Conservation (phyloP, 169 alveolate genomes). For the Babesia divergens region DNA sequence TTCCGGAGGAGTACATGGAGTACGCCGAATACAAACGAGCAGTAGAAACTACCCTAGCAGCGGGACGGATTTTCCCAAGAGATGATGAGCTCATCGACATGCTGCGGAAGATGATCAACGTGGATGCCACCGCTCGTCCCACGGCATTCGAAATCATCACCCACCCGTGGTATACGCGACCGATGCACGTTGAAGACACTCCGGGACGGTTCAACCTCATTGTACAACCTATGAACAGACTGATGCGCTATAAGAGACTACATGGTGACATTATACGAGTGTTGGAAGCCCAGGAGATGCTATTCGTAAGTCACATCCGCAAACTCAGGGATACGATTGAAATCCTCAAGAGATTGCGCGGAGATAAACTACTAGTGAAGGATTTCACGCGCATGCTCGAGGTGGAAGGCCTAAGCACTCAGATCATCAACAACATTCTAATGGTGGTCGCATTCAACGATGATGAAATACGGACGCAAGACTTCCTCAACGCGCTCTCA, state of each 20-base stretch:
- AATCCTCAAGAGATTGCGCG: slow-evolving; percentile 9
- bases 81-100: slow-evolving; percentile 44
- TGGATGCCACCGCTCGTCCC: slow-evolving; percentile 43
- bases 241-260: slow-evolving; percentile 5
- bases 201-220: slow-evolving; percentile 9
- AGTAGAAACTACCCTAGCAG: not conserved
- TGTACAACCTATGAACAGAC: slow-evolving; percentile 11
- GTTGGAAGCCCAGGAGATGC: slow-evolving; percentile 33
- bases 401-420: slow-evolving; percentile 23
- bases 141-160: slow-evolving; percentile 40
- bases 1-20: slow-evolving; percentile 22
- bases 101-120: slow-evolving; percentile 17
- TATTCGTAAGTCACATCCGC: slow-evolving; percentile 13
- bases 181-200: not conserved
- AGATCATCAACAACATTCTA: slow-evolving; percentile 18
- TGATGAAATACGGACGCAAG: not conserved
- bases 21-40: slow-evolving; percentile 2
- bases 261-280: slow-evolving; percentile 26
- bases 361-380: not conserved
- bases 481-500: slow-evolving; percentile 12
- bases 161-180: slow-evolving; percentile 49
- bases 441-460: not conserved
- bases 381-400: slow-evolving; percentile 10
- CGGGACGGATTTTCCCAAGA: slow-evolving; percentile 12
- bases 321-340: slow-evolving; percentile 33